phyloP scores from a whole-genome alignment of 768 basidiomycete genomes.

The Trametes villosa region DNA sequence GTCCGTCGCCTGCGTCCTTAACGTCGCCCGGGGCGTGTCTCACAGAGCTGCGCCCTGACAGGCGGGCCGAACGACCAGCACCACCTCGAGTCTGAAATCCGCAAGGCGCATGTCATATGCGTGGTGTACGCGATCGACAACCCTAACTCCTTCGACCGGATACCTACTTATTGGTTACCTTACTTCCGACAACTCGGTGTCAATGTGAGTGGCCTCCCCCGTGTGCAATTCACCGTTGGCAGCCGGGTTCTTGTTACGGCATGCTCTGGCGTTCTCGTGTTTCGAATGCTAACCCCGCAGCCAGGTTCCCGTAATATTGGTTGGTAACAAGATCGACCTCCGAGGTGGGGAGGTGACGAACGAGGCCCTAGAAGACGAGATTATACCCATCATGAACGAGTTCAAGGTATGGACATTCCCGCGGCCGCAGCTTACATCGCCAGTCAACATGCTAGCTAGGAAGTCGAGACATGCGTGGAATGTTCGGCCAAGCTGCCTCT shows the following conservation, averaged over 20 bases:
- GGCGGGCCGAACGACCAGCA: slow-evolving; percentile 84
- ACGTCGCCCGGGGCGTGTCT: not conserved
- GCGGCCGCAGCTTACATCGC: not conserved
- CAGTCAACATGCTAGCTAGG: slow-evolving; percentile 50
- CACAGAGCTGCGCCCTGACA: slow-evolving; percentile 34
- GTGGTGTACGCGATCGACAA: slow-evolving; percentile 98
- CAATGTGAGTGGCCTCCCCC: slow-evolving; percentile 65
- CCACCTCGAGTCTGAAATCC: slow-evolving; percentile 93
- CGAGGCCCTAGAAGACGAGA: slow-evolving; percentile 92
- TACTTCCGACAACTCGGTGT: slow-evolving; percentile 94
- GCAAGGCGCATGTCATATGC: slow-evolving; percentile 97
- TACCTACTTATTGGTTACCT: slow-evolving; percentile 98
- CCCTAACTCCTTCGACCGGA: slow-evolving; percentile 93
- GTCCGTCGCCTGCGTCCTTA: slow-evolving; percentile 32
- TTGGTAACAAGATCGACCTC: slow-evolving; percentile 98
- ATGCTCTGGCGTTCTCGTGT: no score
- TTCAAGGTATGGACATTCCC: slow-evolving; percentile 73
- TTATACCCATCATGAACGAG: slow-evolving; percentile 96
- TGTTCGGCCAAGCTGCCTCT: slow-evolving; percentile 90
- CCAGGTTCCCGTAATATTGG: slow-evolving; percentile 94
- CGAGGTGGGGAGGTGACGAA: slow-evolving; percentile 93
- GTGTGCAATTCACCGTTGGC: not conserved
- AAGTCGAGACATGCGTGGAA: slow-evolving; percentile 98
- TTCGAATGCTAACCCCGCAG: not conserved
- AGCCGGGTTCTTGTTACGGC: no score